A percentile compares a stretch with the other conserved stretches of the same genome.
Conservation (phyloP, 768 basidiomycete genomes). For the Vararia minispora region DNA sequence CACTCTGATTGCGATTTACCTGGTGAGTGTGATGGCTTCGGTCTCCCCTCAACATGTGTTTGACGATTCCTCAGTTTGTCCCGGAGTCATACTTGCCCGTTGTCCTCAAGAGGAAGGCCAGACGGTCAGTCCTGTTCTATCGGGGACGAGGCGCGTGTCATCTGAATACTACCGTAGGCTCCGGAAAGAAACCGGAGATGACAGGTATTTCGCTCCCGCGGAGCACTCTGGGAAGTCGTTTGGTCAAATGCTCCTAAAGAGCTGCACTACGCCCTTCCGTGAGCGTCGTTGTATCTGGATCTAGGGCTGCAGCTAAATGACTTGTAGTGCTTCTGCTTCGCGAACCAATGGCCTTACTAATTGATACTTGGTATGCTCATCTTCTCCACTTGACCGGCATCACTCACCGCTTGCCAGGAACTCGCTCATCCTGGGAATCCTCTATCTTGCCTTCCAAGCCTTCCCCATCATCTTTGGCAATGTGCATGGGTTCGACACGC, state of each 20-base stretch:
- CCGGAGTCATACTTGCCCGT: constrained; percentile 66
- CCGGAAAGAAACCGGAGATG: constrained; percentile 43
- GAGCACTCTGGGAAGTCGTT: too few species aligned
- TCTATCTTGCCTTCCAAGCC: constrained; percentile 46
- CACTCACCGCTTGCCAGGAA: constrained; percentile 26
- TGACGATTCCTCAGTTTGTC: constrained; percentile 32
- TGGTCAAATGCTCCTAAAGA: too few species aligned
- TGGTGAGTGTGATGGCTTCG: too few species aligned
- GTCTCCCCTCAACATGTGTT: neutral
- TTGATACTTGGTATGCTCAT: constrained; percentile 56
- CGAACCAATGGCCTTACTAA: constrained; percentile 67
- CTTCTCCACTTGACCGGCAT: too few species aligned
- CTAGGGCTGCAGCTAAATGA: too few species aligned
- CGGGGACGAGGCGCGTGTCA: too few species aligned
- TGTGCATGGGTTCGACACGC: constrained; percentile 41
- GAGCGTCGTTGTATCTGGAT: too few species aligned
- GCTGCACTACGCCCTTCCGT: too few species aligned
- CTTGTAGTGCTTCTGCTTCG: constrained; percentile 46
- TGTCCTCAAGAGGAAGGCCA: constrained; percentile 49
- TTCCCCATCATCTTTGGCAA: constrained; percentile 39
- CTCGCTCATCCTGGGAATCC: constrained; percentile 29
- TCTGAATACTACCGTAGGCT: too few species aligned
- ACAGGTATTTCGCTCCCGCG: constrained; percentile 46
- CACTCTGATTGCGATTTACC: constrained; percentile 37
- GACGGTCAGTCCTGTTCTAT: constrained; percentile 27